Conservation (phyloP, 2,329 filamentous ascomycete genomes). For the Ascosphaera apis region DNA sequence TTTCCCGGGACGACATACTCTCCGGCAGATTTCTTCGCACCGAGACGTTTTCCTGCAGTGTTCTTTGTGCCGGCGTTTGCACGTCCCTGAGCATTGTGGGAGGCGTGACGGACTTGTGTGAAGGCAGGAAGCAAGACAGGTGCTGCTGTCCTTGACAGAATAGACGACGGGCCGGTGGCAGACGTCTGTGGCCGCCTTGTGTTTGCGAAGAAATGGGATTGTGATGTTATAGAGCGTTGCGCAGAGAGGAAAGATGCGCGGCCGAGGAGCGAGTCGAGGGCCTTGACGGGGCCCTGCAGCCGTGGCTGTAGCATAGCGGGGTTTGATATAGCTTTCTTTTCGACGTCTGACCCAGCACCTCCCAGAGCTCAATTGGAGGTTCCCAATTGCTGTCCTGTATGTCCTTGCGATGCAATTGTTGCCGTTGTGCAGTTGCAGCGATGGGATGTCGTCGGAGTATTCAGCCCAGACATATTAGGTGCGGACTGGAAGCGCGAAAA, state of each 20-base stretch:
- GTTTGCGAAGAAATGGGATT: constrained; percentile 4
- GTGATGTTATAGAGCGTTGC: constrained; percentile 9
- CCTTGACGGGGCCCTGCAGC: constrained; percentile 17
- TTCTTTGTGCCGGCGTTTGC: constrained; percentile 45
- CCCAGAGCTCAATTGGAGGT: too few relatives aligned
- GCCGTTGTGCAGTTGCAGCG: too few relatives aligned
- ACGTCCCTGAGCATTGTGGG: constrained; percentile 40
- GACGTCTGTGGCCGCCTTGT: constrained; percentile 2
- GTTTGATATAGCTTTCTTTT: too few relatives aligned
- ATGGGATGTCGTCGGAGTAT: neutral
- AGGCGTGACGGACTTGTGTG: constrained; percentile 33
- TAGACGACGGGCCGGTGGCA: constrained; percentile 7
- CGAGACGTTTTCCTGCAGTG: constrained; percentile 63
- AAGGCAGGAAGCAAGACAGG: constrained; percentile 14
- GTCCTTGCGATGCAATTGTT: too few relatives aligned
- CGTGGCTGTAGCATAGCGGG: constrained; percentile 20
- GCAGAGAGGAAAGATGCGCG: constrained; percentile 8
- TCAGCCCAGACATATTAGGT: constrained; percentile 11
- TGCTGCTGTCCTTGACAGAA: constrained; percentile 4
- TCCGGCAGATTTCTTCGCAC: constrained; percentile 80
- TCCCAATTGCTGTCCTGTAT: too few relatives aligned
- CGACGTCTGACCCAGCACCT: too few relatives aligned
- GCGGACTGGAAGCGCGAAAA: too few relatives aligned
- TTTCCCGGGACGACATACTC: constrained; percentile 89
- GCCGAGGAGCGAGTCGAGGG: constrained; percentile 15